A percentile compares a stretch with the other conserved stretches of the same genome.
Evolutionary conservation across 106 monocot genomes (phyloP).

Genomic region (Acanthochlamys bracteata): DNA sequence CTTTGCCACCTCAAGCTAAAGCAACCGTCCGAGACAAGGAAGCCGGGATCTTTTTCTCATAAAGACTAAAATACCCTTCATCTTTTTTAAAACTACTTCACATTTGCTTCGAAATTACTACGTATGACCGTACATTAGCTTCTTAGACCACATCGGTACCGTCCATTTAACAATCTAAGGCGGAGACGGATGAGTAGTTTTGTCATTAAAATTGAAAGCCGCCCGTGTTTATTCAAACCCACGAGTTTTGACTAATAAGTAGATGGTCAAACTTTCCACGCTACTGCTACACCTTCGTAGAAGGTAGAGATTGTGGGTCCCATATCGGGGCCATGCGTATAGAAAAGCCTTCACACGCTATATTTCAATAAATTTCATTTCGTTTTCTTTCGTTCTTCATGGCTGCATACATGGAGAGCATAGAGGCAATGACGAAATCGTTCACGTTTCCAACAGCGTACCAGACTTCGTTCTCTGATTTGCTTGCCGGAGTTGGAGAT

Average conservation of each 20-base stretch:
- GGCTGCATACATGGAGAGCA: constrained; percentile 38
- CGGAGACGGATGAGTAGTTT: background rate
- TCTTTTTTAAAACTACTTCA: background rate
- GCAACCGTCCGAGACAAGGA: too few species aligned
- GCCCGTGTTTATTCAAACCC: constrained; percentile 15
- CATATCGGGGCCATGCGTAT: too few species aligned
- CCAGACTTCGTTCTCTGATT: constrained; percentile 49
- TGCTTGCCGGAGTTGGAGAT: constrained; percentile 26
- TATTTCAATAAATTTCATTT: too few species aligned
- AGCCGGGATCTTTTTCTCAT: too few species aligned
- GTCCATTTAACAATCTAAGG: background rate
- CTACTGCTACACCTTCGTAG: constrained; percentile 10
- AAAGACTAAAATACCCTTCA: background rate
- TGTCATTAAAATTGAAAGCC: background rate
- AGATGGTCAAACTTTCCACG: constrained; percentile 21
- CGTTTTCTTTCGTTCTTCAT: constrained; percentile 3
- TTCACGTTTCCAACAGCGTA: constrained; percentile 35
- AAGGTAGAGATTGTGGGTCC: background rate
- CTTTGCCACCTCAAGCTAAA: too few species aligned
- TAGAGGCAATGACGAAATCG: constrained; percentile 35
- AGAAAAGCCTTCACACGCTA: too few species aligned
- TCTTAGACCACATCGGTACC: background rate
- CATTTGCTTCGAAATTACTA: background rate
- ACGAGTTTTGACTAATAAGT: constrained; percentile 33
- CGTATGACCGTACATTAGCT: too few species aligned